Conservation (phyloP, 345 rosid genomes). For the rapeseed (Brassica napus) region Da-Ae NC_063447.1:48165001-48165500, state of each 20-base stretch:
- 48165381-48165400: background rate
- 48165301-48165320: slow-evolving; percentile 27
- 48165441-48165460: slow-evolving; percentile 55
- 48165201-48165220: slow-evolving; percentile 38
- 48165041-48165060: slow-evolving; percentile 2
- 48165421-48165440: slow-evolving; percentile 44
- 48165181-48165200: slow-evolving; percentile 43
- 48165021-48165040: background rate
- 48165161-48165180: slow-evolving; percentile 32
- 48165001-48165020: slow-evolving; percentile 45
- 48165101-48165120: slow-evolving; percentile 40
- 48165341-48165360: slow-evolving; percentile 4
- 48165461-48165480: slow-evolving; percentile 45
- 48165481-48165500: slow-evolving; percentile 52
- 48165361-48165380: background rate
- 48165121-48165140: slow-evolving; percentile 3
- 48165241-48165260: slow-evolving; percentile 27
- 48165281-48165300: slow-evolving; percentile 41
- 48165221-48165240: slow-evolving; percentile 27
- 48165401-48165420: slow-evolving; percentile 29
- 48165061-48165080: slow-evolving; percentile 1
- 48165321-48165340: slow-evolving; percentile 27
- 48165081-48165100: slow-evolving; percentile 20
- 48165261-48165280: slow-evolving; percentile 32
- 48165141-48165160: slow-evolving; percentile 30